phyloP scores from a whole-genome alignment of 257 asterid genomes.

The Capsicum chinense region DNA sequence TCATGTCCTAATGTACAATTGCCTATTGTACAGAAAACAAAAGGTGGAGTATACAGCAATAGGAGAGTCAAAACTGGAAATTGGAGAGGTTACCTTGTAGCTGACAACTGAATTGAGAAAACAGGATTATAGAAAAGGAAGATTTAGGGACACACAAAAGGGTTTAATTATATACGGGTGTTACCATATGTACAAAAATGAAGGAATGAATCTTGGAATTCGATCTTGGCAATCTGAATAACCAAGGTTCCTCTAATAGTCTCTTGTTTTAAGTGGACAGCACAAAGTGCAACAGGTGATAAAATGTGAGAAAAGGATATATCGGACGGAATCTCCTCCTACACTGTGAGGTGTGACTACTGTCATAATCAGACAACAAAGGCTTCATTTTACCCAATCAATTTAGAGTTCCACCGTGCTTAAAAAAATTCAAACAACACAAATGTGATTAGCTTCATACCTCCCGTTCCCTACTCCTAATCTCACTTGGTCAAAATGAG shows the following conservation, averaged over 20 bases:
- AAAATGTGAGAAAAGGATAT: neutral
- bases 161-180: neutral
- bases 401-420: neutral
- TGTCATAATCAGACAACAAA: neutral
- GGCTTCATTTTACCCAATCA: neutral
- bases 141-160: conserved; percentile 3
- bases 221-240: neutral
- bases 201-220: neutral
- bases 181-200: neutral
- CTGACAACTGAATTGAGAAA: neutral
- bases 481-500: conserved; percentile 14
- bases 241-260: neutral
- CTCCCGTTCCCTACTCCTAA: neutral
- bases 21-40: conserved; percentile 4
- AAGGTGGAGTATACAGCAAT: neutral
- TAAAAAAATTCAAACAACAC: neutral
- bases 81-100: neutral
- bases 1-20: neutral
- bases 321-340: conserved; percentile 11
- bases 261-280: neutral
- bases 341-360: neutral
- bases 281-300: neutral
- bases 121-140: neutral
- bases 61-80: neutral
- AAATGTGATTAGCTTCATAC: neutral